A percentile compares a stretch with the other conserved stretches of the same genome.
Conservation (phyloP, 371 early-diverging fungal genomes). For the Apophysomyces elegans region DNA sequence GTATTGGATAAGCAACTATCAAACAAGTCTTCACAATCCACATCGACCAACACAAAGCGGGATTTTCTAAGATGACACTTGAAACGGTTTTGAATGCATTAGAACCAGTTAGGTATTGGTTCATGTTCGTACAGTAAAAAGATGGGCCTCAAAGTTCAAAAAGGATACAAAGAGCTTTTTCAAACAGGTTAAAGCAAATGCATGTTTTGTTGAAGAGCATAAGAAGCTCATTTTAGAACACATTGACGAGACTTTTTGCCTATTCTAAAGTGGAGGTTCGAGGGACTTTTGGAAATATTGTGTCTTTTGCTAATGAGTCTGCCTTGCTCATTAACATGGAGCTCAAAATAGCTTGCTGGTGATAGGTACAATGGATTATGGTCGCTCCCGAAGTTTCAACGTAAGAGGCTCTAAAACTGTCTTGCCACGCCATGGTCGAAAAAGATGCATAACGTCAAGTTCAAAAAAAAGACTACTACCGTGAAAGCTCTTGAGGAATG, state of each 20-base stretch:
- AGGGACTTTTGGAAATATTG: too few species aligned
- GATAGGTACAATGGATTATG: neutral
- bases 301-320: too few species aligned
- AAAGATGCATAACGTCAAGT: neutral
- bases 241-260: neutral
- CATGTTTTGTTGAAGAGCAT: neutral
- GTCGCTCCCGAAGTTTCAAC: neutral
- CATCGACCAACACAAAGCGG: neutral
- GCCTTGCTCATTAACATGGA: too few species aligned
- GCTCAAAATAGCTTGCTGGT: neutral
- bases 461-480: neutral
- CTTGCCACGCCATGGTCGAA: neutral
- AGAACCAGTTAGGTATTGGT: neutral
- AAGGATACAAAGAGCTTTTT: neutral
- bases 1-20: too few species aligned
- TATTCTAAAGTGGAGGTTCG: neutral
- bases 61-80: neutral
- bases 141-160: neutral
- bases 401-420: neutral
- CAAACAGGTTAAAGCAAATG: neutral
- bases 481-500: too few species aligned
- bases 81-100: neutral
- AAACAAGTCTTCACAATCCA: too few species aligned
- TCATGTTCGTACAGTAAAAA: neutral
- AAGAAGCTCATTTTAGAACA: neutral